Evolutionary conservation across 192 early-diverging fungal species (phyloP).

Genomic region (Physocladia obscura): DNA sequence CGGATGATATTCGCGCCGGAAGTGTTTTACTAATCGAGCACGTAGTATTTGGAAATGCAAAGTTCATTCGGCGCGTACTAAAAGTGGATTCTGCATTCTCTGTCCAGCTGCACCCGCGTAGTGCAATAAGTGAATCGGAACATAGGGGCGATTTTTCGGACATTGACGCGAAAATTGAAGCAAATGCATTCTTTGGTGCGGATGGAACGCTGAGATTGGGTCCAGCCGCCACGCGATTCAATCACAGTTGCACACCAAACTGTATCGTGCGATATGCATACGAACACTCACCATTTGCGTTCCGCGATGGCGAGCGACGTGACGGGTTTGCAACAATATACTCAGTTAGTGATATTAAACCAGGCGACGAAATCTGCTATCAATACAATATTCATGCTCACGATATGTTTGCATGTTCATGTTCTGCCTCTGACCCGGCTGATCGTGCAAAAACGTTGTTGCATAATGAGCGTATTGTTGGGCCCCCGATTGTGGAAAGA

Average conservation of each 20-base stretch:
- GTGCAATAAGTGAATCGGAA: not conserved
- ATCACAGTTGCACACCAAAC: slow-evolving; percentile 20
- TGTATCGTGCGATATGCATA: slow-evolving; percentile 1
- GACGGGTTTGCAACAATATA: slow-evolving; percentile 23
- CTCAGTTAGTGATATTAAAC: not conserved
- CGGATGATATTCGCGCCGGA: not conserved
- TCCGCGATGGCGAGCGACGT: not conserved
- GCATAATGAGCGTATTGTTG: not conserved
- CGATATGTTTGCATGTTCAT: slow-evolving; percentile 5
- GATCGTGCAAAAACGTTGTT: not conserved
- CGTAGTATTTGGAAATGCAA: not conserved
- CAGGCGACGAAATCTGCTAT: slow-evolving; percentile 16
- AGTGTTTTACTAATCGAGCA: slow-evolving; percentile 22
- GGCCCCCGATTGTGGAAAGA: slow-evolving; percentile 6
- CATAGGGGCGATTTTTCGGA: not conserved
- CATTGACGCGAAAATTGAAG: not conserved
- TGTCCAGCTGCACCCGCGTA: not conserved
- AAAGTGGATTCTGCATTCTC: not conserved
- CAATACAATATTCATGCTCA: slow-evolving; percentile 24
- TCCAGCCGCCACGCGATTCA: slow-evolving; percentile 22
- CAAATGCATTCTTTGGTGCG: slow-evolving; percentile 13
- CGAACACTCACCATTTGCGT: not conserved
- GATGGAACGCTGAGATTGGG: slow-evolving; percentile 13
- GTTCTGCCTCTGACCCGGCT: not conserved
- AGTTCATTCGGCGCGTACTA: not conserved